Conservation (phyloP, 768 basidiomycete genomes). For the Fomitopsis serialis region DNA sequence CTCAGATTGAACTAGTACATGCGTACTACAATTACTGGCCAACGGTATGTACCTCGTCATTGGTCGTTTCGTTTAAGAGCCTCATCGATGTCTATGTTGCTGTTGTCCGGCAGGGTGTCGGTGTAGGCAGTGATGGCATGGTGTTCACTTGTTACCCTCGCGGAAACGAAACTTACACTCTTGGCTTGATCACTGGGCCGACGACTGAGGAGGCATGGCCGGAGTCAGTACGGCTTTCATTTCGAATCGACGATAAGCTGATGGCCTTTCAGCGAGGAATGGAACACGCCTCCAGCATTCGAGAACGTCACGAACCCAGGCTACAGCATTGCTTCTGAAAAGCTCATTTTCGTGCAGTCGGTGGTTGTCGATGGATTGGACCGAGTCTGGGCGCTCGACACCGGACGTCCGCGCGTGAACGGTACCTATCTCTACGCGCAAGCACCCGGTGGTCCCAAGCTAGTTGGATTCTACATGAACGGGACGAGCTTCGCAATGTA, state of each 20-base stretch:
- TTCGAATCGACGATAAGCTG: neutral
- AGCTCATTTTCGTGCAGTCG: constrained; percentile 18
- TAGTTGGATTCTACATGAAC: constrained; percentile 15
- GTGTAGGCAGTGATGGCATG: constrained; percentile 11
- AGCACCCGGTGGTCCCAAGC: constrained; percentile 16
- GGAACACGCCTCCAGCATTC: constrained; percentile 17
- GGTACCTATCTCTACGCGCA: constrained; percentile 10
- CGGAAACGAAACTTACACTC: constrained; percentile 15
- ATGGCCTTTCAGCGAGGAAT: constrained; percentile 5
- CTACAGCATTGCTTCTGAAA: constrained; percentile 12
- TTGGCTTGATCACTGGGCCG: constrained; percentile 7
- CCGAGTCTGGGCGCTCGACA: constrained; percentile 21
- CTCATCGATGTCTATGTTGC: constrained; percentile 1
- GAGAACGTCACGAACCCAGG: constrained; percentile 14
- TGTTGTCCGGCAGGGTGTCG: constrained; percentile 7
- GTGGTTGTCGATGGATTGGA: constrained; percentile 19
- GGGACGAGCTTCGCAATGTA: constrained; percentile 8
- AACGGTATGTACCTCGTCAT: constrained; percentile 3
- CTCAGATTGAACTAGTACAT: constrained; percentile 12
- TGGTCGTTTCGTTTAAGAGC: neutral
- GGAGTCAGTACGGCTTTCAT: neutral
- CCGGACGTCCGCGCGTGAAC: constrained; percentile 17
- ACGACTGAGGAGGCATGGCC: constrained; percentile 15
- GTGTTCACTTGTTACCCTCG: constrained; percentile 15
- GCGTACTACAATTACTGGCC: constrained; percentile 16